A percentile compares a stretch with the other conserved stretches of the same genome.
These are phyloP conservation scores for Zelonia costaricensis DNA, from an alignment of 208 protist species.

Conservation along the genomic window DNA sequence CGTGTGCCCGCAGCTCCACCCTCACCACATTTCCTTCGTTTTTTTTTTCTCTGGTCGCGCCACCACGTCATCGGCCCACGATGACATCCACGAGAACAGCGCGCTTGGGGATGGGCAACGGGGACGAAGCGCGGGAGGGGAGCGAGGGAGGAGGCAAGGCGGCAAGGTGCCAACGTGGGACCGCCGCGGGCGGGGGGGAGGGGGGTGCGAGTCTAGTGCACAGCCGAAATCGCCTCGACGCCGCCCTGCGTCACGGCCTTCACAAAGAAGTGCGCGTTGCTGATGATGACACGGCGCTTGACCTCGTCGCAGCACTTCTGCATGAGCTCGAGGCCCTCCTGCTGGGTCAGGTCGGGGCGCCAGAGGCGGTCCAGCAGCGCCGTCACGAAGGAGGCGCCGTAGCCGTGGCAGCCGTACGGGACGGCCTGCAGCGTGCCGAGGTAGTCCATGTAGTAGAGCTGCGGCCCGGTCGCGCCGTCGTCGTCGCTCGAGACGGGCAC, in stretches of 20 bases:
- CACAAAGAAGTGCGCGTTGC: constrained; percentile 87
- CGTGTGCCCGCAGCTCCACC: no score
- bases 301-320: constrained; percentile 94
- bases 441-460: constrained; percentile 96
- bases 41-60: no score
- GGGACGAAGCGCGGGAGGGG: no score
- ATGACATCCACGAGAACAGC: no score
- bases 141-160: not conserved
- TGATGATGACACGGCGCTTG: constrained; percentile 89
- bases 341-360: constrained; percentile 87
- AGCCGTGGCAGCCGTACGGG: constrained; percentile 93
- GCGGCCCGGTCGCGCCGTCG: constrained; percentile 50
- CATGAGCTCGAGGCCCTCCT: constrained; percentile 93
- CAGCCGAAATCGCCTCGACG: constrained; percentile 67
- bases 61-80: no score
- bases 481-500: constrained; percentile 69
- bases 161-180: no score
- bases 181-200: no score
- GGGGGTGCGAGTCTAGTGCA: constrained; percentile 37
- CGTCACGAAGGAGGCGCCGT: constrained; percentile 91
- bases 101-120: no score
- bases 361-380: constrained; percentile 91
- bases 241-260: constrained; percentile 92
- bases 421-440: constrained; percentile 91
- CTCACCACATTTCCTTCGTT: no score